Evolutionary conservation across 139 green algal species (phyloP).

Genomic region (Pedinophyceae sp.): DNA sequence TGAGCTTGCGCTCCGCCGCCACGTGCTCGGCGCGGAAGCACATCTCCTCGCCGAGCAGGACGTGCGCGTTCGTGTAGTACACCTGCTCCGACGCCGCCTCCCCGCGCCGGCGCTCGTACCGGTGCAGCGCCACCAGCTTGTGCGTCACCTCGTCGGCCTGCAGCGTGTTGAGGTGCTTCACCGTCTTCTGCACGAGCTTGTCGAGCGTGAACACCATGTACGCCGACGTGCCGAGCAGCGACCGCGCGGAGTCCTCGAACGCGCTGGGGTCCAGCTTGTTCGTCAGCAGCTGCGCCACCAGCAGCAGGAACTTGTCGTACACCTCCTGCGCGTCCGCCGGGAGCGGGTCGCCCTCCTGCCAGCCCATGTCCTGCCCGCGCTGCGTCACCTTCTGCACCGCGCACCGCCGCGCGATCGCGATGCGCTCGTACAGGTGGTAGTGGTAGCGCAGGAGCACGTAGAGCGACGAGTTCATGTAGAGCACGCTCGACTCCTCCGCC

Average conservation of each 20-base stretch:
- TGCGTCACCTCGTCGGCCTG: conserved; percentile 2
- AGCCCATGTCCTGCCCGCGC: not conserved
- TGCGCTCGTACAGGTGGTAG: conserved; percentile 69
- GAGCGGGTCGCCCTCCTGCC: not conserved
- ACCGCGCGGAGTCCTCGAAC: conserved; percentile 57
- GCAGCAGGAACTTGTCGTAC: conserved; percentile 30
- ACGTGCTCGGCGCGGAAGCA: conserved; percentile 31
- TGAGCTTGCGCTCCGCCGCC: conserved; percentile 16
- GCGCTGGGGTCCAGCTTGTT: conserved; percentile 33
- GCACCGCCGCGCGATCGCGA: conserved; percentile 22
- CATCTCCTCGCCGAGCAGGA: conserved; percentile 55
- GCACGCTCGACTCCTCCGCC: conserved; percentile 8
- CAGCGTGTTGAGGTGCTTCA: conserved; percentile 55
- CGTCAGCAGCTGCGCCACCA: conserved; percentile 38
- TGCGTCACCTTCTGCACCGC: conserved; percentile 9
- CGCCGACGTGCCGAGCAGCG: conserved; percentile 64
- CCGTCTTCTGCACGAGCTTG: conserved; percentile 79
- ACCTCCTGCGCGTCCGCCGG: not conserved
- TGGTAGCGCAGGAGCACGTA: conserved; percentile 79
- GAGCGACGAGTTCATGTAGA: conserved; percentile 81
- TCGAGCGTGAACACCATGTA: conserved; percentile 91
- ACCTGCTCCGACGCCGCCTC: conserved; percentile 22
- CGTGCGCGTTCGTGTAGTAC: conserved; percentile 56
- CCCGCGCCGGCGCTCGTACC: conserved; percentile 3
- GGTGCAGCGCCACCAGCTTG: conserved; percentile 9